Evolutionary conservation across 2,329 filamentous ascomycete genomes (phyloP), one percentile per base, ranked within the genome.

Genomic region (Penicillium sp.): DNA sequence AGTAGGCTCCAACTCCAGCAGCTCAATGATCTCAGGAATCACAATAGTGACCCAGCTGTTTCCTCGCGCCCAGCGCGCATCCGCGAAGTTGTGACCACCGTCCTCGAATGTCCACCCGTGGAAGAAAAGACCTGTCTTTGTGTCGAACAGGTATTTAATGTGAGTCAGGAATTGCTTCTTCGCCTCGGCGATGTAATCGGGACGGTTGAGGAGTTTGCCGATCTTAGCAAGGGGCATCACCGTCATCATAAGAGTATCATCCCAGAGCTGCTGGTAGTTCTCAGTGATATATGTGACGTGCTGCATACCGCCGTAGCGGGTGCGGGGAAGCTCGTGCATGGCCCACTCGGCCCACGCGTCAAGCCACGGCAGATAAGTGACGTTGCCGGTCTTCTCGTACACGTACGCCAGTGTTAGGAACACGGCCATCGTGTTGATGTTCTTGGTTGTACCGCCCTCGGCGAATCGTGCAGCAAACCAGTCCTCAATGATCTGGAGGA

Each of bases 211-310:
- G 4, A 91, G 78, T 55, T 87, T 81, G 1, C 90, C 90, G 59
- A 92, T 92, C 77, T 93, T 93, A 19, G 89, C 89, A 19, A 93
- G 79, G 1, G 90, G 90, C 74, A 93, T 77, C 6, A 91, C 90
- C 0, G 89, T 92, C 90, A 93, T 93, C 90, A 93, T 93, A 45
- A 93, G 80, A 6, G 90, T 93, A 71, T 93, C 90, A 64, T 92
- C 90, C 90, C 90, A 93, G 22, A 93, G 80, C 76, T 93, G 88
- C 71, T 90, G 82, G 60, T 86, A 81, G 73, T 93, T 91, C 61
- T 84, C 81, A 2, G 85, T 82, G 31, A 87, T 75, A 65, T 92
- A 92, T 0, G 90, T 93, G 59, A 88, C 84, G 73, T 90, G 89
- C 73, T 91, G 89, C 79, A 91, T 89, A 56, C 87, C 80, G 47